Conservation (phyloP, 192 early-diverging fungal species). For the Backusella tuberculispora region DNA sequence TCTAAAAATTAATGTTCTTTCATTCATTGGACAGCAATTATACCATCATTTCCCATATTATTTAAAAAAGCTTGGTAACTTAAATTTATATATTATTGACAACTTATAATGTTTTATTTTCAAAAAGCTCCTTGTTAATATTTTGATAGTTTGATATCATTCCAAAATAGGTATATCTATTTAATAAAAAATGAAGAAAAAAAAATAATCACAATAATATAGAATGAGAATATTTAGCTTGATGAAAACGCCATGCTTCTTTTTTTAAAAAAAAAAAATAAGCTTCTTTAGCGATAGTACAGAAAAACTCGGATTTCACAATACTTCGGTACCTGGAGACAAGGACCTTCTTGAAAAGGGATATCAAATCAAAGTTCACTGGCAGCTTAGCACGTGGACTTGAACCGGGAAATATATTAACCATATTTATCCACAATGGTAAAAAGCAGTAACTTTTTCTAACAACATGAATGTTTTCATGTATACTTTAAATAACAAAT, state of each 20-base stretch:
- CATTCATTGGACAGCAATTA: constrained; percentile 5
- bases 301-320: neutral
- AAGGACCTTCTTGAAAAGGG: neutral
- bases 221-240: too few species aligned
- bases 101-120: neutral
- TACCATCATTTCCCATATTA: neutral
- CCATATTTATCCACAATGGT: neutral
- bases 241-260: too few species aligned
- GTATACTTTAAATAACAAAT: neutral
- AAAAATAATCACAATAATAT: too few species aligned
- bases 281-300: neutral
- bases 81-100: neutral
- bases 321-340: neutral
- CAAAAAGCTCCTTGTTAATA: neutral
- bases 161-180: too few species aligned
- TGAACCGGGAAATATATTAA: constrained; percentile 1
- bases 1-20: neutral
- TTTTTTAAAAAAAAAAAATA: too few species aligned
- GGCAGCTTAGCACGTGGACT: neutral
- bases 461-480: neutral
- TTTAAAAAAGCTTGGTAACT: neutral
- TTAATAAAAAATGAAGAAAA: too few species aligned
- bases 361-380: neutral
- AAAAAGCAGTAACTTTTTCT: neutral
- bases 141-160: neutral